phyloP scores from a whole-genome alignment of 345 rosid genomes.

The Pugionium dolabratum region DNA sequence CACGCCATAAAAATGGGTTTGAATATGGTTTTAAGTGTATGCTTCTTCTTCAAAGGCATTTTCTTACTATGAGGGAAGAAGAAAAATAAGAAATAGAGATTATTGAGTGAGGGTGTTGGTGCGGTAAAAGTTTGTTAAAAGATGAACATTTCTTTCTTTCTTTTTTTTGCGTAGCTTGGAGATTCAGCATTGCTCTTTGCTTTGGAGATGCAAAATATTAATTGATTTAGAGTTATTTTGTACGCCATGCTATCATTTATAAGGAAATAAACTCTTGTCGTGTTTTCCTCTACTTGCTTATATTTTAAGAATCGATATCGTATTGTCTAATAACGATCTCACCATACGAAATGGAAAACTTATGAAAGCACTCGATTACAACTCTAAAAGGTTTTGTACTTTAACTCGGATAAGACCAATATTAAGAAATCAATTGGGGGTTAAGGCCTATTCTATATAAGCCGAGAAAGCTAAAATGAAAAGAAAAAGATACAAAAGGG shows the following conservation, averaged over 20 bases:
- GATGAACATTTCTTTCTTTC: constrained; percentile 4
- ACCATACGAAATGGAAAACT: background rate
- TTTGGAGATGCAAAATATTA: constrained; percentile 30
- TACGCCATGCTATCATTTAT: constrained; percentile 31
- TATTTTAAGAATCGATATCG: background rate
- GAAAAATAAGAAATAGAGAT: constrained; percentile 10
- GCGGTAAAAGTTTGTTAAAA: constrained; percentile 23
- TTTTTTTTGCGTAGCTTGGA: constrained; percentile 32
- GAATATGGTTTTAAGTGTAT: constrained; percentile 26
- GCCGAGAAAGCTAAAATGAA: constrained; percentile 3
- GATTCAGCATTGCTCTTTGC: constrained; percentile 40
- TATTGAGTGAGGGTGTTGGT: constrained; percentile 30
- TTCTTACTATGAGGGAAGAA: background rate
- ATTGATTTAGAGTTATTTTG: constrained; percentile 30
- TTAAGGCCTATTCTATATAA: constrained; percentile 27
- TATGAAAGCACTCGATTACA: background rate
- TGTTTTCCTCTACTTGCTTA: constrained; percentile 5
- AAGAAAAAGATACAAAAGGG: constrained; percentile 8
- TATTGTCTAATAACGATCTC: no score
- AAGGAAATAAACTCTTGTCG: constrained; percentile 12
- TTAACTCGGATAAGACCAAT: constrained; percentile 4
- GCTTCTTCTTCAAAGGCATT: constrained; percentile 30
- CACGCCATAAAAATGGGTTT: constrained; percentile 14
- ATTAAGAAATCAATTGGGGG: background rate
- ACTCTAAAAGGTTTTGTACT: constrained; percentile 11